Base-by-base conservation (phyloP, 2,329 filamentous ascomycete genomes). In the Aspergillus brasiliensis region DNA sequence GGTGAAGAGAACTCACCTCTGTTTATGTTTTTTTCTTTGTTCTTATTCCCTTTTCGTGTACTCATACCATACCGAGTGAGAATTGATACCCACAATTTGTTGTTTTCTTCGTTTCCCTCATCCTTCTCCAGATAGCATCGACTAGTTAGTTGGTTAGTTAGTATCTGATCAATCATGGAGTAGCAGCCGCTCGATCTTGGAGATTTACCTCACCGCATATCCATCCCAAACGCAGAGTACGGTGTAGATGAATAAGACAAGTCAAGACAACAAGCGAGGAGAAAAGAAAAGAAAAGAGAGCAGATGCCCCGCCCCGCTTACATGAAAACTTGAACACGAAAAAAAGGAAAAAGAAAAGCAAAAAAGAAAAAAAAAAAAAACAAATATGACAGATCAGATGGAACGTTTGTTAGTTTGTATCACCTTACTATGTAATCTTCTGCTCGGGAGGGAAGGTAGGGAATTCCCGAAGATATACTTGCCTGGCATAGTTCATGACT, bases 1-100 rank as follows among this genome's bases (percentile, higher is more conserved):
- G 25, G 46, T 10, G 46, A 49, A 15, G 8, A 15, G 46, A 31
- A 25, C 46, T n/a, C n/a, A 21, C 17, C 13, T 21, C 4, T 56
- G 44, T 62, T 51, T 57, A 54, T 40, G 34, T 28, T 58, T 58
- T 34, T 48, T 28, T 23, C 44, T 46, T 27, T 31, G 17, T 37
- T 44, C 49, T 42, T 47, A n/a, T 28, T 59, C 46, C 15, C 13
- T 46, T 19, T 6, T 27, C 25, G 31, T 49, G 46, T 49, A 49
- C 46, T 49, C 46, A 49, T 49, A 49, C 25, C 5, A 31, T 49
- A 49, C 25, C 17, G 46, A 49, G 46, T 48, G 23, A 49, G 46
- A 49, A 49, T 48, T 42, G 28, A 40, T 51, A 40, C 47, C 48
- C 48, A n/a, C 23, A 13, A 48, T 53, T 56, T 25, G 46, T 28